Conservation (phyloP, 805 yeast genomes). For the Ogataea henricii region DNA sequence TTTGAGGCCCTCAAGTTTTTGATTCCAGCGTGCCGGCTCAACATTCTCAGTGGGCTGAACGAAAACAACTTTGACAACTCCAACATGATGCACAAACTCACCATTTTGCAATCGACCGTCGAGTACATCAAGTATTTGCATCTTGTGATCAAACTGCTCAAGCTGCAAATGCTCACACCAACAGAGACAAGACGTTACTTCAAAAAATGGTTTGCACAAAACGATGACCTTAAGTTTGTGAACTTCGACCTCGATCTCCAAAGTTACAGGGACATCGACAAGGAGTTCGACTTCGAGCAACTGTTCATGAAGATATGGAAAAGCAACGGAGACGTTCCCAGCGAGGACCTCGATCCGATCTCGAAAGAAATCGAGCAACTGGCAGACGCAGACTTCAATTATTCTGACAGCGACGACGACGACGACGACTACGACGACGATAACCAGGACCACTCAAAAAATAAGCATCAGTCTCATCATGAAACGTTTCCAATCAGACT, state of each 20-base stretch:
- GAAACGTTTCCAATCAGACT: not conserved
- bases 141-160: constrained; percentile 53
- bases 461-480: too few species aligned
- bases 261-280: constrained; percentile 58
- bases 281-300: constrained; percentile 52
- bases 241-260: constrained; percentile 60
- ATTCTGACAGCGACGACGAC: constrained; percentile 10
- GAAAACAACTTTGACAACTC: constrained; percentile 34
- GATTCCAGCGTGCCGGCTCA: constrained; percentile 75
- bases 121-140: constrained; percentile 76
- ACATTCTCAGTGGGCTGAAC: constrained; percentile 33
- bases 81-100: constrained; percentile 67
- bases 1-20: constrained; percentile 77
- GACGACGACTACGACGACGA: constrained; percentile 8
- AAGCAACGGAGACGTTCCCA: constrained; percentile 30
- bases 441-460: not conserved
- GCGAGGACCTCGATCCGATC: constrained; percentile 30
- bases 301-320: constrained; percentile 33
- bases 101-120: constrained; percentile 79
- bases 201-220: constrained; percentile 34
- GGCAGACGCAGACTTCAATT: constrained; percentile 4
- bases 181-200: constrained; percentile 25
- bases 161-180: constrained; percentile 40
- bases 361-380: constrained; percentile 24
- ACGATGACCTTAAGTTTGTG: constrained; percentile 48